A percentile compares a stretch with the other conserved stretches of the same genome.
Evolutionary conservation across 2,329 filamentous ascomycete species (phyloP).

Genomic region (Bipolaris gigantea): DNA sequence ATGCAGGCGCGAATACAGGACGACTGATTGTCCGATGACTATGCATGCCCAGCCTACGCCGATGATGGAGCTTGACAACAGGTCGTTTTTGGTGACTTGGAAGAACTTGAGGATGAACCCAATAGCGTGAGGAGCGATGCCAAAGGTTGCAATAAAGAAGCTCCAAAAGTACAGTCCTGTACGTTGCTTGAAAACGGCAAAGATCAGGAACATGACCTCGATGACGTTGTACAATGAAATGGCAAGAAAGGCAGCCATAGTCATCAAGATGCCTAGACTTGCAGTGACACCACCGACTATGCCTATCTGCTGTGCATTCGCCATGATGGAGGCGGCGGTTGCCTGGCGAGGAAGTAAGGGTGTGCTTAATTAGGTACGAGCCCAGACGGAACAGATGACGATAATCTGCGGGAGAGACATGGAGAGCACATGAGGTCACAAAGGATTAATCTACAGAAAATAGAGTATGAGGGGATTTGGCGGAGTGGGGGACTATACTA

Average conservation of each 20-base stretch:
- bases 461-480: not conserved
- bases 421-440: not conserved
- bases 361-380: not conserved
- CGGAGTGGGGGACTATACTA: not conserved
- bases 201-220: constrained; percentile 29
- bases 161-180: constrained; percentile 53
- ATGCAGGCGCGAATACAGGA: constrained; percentile 63
- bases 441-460: not conserved
- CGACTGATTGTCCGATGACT: constrained; percentile 62
- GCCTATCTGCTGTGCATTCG: constrained; percentile 9
- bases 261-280: constrained; percentile 17
- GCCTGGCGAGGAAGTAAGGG: not conserved
- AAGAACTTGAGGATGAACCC: constrained; percentile 50
- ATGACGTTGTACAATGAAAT: constrained; percentile 39
- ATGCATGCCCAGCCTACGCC: constrained; percentile 55
- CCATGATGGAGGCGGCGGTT: not conserved
- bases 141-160: constrained; percentile 46
- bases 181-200: constrained; percentile 50
- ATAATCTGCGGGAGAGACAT: not conserved
- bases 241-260: constrained; percentile 23
- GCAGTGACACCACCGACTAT: constrained; percentile 17
- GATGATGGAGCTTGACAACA: constrained; percentile 14
- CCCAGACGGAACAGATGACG: not conserved
- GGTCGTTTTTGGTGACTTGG: constrained; percentile 22
- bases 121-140: constrained; percentile 48